These are phyloP conservation scores for Climacium dendroides DNA, from an alignment of 225 moss, liverwort and hornwort species.

Conservation along the genomic window DNA sequence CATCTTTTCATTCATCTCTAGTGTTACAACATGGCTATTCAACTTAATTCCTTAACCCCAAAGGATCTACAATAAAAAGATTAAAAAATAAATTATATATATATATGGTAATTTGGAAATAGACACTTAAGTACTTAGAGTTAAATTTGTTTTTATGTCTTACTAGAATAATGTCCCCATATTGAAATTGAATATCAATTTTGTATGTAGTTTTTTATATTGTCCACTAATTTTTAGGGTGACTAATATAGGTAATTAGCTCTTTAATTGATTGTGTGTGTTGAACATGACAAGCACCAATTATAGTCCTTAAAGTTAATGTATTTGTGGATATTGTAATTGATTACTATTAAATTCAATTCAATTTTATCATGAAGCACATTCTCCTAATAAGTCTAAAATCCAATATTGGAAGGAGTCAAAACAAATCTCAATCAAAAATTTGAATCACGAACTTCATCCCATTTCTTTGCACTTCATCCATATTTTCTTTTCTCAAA, in stretches of 20 bases:
- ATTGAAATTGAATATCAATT: neutral
- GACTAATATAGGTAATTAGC: neutral
- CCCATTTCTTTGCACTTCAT: neutral
- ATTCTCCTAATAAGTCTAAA: neutral
- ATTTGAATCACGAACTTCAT: neutral
- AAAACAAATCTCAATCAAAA: neutral
- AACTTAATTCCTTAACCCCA: neutral
- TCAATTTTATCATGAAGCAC: too few species aligned
- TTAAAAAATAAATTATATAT: neutral
- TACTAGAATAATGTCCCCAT: neutral
- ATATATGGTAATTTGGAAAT: neutral
- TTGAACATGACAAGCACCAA: too few species aligned
- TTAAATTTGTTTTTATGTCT: neutral
- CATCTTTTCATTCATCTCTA: neutral
- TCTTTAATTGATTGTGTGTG: too few species aligned
- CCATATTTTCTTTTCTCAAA: neutral
- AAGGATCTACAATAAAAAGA: too few species aligned
- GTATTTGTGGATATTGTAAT: neutral
- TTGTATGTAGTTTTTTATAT: neutral
- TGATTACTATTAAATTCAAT: neutral
- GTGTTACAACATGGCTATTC: neutral
- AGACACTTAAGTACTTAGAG: neutral
- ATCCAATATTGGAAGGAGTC: fast-evolving
- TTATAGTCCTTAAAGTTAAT: neutral
- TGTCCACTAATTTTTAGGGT: neutral